A percentile compares a stretch with the other conserved stretches of the same genome.
phyloP scores from a whole-genome alignment of 78 protist species.

The Guillardia theta region DNA sequence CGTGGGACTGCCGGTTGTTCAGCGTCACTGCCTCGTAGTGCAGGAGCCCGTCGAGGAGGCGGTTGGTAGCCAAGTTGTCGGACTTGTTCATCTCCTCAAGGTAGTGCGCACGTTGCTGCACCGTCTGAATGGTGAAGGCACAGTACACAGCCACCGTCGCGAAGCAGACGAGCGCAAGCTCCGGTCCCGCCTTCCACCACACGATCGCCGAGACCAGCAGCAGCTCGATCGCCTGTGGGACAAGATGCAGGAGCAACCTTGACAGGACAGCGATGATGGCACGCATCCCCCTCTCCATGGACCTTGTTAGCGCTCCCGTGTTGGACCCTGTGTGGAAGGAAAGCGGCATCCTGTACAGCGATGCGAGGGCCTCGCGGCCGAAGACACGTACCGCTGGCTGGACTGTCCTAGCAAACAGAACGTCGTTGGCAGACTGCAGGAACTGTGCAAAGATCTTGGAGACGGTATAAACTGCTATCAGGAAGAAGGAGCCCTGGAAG shows the following conservation, averaged over 20 bases:
- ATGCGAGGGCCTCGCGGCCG: not conserved
- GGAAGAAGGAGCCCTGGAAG: not conserved
- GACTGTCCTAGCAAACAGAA: not conserved
- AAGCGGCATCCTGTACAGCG: not conserved
- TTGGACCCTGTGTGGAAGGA: not conserved
- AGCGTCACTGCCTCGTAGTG: not conserved
- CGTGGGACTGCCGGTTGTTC: not conserved
- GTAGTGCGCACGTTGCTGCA: not conserved
- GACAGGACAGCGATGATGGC: not conserved
- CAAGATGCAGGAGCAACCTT: not conserved
- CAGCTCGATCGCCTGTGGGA: not conserved
- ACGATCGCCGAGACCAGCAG: not conserved
- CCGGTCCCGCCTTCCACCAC: not conserved
- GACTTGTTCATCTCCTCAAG: not conserved
- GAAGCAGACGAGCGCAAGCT: not conserved
- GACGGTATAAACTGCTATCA: not conserved
- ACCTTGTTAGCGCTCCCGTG: not conserved
- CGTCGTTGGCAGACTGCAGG: not conserved
- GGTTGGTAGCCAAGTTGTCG: not conserved
- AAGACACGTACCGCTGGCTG: not conserved
- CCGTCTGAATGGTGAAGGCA: not conserved
- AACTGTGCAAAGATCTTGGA: not conserved
- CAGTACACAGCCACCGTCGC: not conserved
- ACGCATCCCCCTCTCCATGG: not conserved
- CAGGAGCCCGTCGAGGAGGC: slow-evolving; percentile 6